A percentile compares a stretch with the other conserved stretches of the same genome.
These are phyloP conservation scores for Pythium aristosporum DNA, from an alignment of 352 stramenopile species.

Conservation along the genomic window DNA sequence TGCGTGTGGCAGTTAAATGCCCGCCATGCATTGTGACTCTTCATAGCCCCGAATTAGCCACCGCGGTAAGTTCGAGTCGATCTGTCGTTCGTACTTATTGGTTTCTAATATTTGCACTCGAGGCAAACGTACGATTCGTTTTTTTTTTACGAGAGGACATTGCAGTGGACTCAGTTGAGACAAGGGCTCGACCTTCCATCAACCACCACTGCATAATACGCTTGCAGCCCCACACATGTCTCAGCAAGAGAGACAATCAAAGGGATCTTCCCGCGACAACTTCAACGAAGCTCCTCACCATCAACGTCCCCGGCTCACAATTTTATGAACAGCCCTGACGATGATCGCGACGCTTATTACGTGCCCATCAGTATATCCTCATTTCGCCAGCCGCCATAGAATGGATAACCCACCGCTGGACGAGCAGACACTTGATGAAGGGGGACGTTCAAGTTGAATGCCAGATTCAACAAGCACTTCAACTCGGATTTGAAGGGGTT, in stretches of 20 bases:
- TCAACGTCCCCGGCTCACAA: not conserved
- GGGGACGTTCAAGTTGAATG: not conserved
- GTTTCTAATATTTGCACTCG: not conserved
- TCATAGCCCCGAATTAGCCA: constrained; percentile 4
- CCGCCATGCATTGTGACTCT: not conserved
- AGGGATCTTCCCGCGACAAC: too few species aligned
- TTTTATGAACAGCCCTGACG: not conserved
- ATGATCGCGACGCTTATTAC: not conserved
- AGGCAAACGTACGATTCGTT: not conserved
- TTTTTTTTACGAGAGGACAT: not conserved
- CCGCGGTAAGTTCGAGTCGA: not conserved
- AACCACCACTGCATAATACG: too few species aligned
- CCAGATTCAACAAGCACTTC: not conserved
- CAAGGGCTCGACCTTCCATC: too few species aligned
- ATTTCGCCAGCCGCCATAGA: too few species aligned
- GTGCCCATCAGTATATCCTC: too few species aligned
- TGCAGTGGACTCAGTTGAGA: too few species aligned
- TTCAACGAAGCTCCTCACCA: too few species aligned
- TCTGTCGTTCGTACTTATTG: not conserved
- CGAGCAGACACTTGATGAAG: not conserved
- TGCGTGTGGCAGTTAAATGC: not conserved
- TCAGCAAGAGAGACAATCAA: too few species aligned
- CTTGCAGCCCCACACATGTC: too few species aligned
- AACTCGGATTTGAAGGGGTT: not conserved
- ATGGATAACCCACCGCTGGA: not conserved